phyloP scores from a whole-genome alignment of 1,284 basidiomycete species.

The Erythrobasidium hasegawianum region DNA sequence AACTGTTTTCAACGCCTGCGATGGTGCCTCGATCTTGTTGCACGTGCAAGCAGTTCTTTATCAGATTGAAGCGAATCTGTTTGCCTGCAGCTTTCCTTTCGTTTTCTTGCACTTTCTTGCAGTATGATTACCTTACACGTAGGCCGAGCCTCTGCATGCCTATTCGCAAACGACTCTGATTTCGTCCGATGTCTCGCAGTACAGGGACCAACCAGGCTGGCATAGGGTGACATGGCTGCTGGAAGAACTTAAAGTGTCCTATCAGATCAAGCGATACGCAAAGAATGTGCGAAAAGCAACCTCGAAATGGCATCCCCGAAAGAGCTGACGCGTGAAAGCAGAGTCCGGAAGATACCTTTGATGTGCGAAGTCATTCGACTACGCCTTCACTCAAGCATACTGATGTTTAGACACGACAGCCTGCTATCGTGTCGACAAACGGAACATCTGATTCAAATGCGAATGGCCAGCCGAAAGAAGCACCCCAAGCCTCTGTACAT shows the following conservation, averaged over 20 bases:
- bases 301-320: background rate
- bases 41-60: too few species aligned
- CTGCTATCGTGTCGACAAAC: too few species aligned
- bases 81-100: background rate
- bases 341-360: background rate
- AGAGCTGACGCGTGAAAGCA: background rate
- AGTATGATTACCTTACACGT: slow-evolving; percentile 2
- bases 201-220: background rate
- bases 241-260: slow-evolving; percentile 25
- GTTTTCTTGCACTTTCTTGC: background rate
- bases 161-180: background rate
- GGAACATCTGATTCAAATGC: too few species aligned
- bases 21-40: too few species aligned
- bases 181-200: slow-evolving; percentile 1
- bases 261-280: slow-evolving; percentile 16
- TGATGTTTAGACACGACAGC: too few species aligned
- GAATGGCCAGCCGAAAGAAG: background rate
- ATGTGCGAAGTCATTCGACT: background rate
- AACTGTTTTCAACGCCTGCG: too few species aligned
- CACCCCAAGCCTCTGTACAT: background rate
- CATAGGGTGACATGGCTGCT: slow-evolving; percentile 28
- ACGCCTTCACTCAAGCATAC: too few species aligned
- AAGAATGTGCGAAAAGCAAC: background rate
- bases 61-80: too few species aligned
- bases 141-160: background rate